Conservation (phyloP, 2,329 filamentous ascomycete species). For the Pseudogymnoascus sp. region DNA sequence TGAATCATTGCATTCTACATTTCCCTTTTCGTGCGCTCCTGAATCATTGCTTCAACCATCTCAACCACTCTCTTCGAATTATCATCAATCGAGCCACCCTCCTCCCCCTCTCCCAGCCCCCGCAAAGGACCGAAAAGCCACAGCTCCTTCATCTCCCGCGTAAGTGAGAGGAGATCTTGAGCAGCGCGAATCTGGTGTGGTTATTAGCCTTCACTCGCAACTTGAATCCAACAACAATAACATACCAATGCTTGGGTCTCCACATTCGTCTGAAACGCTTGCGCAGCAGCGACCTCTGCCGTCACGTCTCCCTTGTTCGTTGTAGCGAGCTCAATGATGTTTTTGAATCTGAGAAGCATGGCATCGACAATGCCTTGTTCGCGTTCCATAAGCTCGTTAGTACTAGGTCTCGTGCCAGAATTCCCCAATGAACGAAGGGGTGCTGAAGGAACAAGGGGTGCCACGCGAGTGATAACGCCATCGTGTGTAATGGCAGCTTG, state of each 20-base stretch:
- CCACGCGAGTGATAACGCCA: neutral
- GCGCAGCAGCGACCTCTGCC: slow-evolving; percentile 25
- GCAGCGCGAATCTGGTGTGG: slow-evolving; percentile 23
- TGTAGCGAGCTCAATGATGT: slow-evolving; percentile 30
- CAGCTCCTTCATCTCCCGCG: slow-evolving; percentile 40
- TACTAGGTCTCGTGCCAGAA: neutral
- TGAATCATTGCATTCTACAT: neutral
- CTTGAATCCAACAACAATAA: slow-evolving; percentile 4
- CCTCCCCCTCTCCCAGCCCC: slow-evolving; percentile 35
- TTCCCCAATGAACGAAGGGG: neutral
- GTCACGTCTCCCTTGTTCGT: slow-evolving; percentile 22
- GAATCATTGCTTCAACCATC: slow-evolving; percentile 23
- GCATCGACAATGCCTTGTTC: slow-evolving; percentile 38
- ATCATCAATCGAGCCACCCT: slow-evolving; percentile 30
- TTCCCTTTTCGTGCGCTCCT: slow-evolving; percentile 12
- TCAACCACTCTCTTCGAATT: slow-evolving; percentile 29
- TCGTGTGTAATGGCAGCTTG: neutral
- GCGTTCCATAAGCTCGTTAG: slow-evolving; percentile 32
- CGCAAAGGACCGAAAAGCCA: slow-evolving; percentile 42
- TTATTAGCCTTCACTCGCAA: neutral
- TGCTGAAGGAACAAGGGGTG: neutral
- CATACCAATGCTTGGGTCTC: slow-evolving; percentile 26
- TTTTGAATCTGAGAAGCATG: slow-evolving; percentile 37
- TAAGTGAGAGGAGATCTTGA: slow-evolving; percentile 39
- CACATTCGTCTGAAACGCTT: slow-evolving; percentile 27